Conservation (phyloP, 148 eudicot genomes). For the Dysphania ambrosioides region DNA sequence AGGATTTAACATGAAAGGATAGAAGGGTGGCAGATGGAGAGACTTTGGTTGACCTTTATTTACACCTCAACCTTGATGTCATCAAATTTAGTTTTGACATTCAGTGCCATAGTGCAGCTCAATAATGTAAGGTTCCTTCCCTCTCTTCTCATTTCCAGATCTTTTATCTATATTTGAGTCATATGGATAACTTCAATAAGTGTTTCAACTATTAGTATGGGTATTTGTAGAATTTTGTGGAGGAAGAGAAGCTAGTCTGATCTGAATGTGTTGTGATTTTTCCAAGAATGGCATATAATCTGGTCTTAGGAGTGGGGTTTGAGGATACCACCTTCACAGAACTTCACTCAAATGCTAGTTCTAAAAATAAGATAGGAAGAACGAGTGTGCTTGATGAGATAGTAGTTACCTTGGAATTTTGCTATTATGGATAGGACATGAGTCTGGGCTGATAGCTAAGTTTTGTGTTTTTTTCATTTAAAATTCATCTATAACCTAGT, state of each 20-base stretch:
- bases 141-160: not conserved
- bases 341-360: no score
- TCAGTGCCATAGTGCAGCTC: not conserved
- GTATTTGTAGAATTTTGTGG: no score
- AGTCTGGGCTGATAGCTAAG: not conserved
- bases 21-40: not conserved
- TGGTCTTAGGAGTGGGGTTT: no score
- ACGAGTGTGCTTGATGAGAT: no score
- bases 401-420: not conserved
- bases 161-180: not conserved
- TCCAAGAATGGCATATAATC: no score
- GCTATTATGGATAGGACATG: not conserved
- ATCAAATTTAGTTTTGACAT: not conserved
- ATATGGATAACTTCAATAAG: not conserved
- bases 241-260: not conserved
- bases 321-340: no score
- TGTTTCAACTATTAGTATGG: no score
- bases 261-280: not conserved
- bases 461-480: not conserved
- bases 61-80: not conserved
- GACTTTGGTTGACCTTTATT: not conserved
- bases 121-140: conserved; percentile 13
- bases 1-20: not conserved
- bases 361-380: no score
- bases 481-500: no score